phyloP scores from a whole-genome alignment of 768 basidiomycete genomes.

The Amanita rimosa region DNA sequence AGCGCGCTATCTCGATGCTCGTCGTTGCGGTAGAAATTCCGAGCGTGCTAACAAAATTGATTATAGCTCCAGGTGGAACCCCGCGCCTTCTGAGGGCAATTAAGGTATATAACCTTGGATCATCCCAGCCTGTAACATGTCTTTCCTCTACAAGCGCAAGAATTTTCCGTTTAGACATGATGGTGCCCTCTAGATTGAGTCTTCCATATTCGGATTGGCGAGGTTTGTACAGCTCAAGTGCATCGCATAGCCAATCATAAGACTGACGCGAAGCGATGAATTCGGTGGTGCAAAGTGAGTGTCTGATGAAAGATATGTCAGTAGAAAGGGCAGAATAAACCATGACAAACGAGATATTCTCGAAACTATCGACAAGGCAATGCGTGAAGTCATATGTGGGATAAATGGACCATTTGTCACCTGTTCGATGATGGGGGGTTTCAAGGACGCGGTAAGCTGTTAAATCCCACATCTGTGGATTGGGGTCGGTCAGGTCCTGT shows the following conservation, averaged over 20 bases:
- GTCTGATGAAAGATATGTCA: conserved; percentile 33
- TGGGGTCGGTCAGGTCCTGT: conserved; percentile 83
- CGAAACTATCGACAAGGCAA: conserved; percentile 95
- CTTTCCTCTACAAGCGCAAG: conserved; percentile 74
- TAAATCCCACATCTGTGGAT: conserved; percentile 99
- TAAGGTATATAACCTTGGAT: conserved; percentile 93
- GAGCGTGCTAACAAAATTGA: conserved; percentile 86
- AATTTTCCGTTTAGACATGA: conserved; percentile 97
- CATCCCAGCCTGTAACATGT: conserved; percentile 91
- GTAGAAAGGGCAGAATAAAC: not conserved
- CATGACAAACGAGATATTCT: conserved; percentile 91
- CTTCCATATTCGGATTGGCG: conserved; percentile 95
- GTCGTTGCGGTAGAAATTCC: conserved; percentile 82
- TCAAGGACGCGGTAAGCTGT: conserved; percentile 92
- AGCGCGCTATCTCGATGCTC: conserved; percentile 79
- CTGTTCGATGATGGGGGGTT: conserved; percentile 87
- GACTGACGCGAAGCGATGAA: conserved; percentile 94
- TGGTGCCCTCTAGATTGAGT: conserved; percentile 84
- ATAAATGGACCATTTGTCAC: conserved; percentile 92
- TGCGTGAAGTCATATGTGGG: conserved; percentile 99
- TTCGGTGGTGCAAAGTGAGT: conserved; percentile 94
- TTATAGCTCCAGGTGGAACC: conserved; percentile 92
- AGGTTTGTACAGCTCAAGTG: conserved; percentile 94
- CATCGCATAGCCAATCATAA: conserved; percentile 99
- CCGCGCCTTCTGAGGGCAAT: conserved; percentile 93